Conservation (phyloP, 805 yeast genomes). For the Candida ipomoeae region DNA sequence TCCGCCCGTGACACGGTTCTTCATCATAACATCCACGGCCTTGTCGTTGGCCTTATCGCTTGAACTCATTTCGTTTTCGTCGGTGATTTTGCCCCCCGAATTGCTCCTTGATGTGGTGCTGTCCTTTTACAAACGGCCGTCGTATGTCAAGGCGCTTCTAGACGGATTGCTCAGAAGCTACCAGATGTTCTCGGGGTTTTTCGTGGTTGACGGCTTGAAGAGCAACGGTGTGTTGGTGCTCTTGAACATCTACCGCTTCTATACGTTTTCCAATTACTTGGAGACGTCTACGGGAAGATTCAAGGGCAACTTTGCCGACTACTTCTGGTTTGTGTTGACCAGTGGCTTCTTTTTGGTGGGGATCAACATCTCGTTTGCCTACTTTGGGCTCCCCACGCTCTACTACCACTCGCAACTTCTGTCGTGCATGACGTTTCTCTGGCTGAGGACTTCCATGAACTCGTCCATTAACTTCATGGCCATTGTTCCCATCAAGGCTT, state of each 20-base stretch:
- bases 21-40: constrained; percentile 46
- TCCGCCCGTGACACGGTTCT: constrained; percentile 60
- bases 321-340: constrained; percentile 49
- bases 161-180: constrained; percentile 34
- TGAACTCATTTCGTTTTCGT: constrained; percentile 14
- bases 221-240: constrained; percentile 26
- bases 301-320: constrained; percentile 49
- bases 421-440: constrained; percentile 55
- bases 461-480: constrained; percentile 51
- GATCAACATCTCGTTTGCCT: constrained; percentile 20
- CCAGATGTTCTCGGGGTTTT: constrained; percentile 47
- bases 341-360: constrained; percentile 46
- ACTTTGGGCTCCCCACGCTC: constrained; percentile 9
- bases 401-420: constrained; percentile 40
- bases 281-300: constrained; percentile 46
- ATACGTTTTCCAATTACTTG: constrained; percentile 52
- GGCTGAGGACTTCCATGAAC: constrained; percentile 57
- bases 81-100: constrained; percentile 8
- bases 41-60: constrained; percentile 35
- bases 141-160: neutral
- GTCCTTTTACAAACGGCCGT: neutral
- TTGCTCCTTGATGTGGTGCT: constrained; percentile 7
- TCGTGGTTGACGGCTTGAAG: constrained; percentile 38
- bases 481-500: constrained; percentile 50
- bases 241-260: constrained; percentile 53